Conservation (phyloP, 2,329 filamentous ascomycete species). For the Sporothrix euskadiensis region DNA sequence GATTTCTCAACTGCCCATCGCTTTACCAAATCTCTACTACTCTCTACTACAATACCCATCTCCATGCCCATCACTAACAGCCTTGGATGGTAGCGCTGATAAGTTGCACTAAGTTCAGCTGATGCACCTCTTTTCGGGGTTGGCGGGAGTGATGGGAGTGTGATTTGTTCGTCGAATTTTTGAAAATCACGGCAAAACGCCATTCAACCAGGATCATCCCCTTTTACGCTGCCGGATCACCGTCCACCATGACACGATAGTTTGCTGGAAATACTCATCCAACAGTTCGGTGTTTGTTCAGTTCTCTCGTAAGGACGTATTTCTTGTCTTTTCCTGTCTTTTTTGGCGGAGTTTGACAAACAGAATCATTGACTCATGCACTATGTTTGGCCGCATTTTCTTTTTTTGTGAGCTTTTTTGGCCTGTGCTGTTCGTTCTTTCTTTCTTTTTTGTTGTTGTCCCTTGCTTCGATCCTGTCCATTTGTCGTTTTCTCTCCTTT, state of each 20-base stretch:
- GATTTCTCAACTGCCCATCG: background rate
- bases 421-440: background rate
- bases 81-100: conserved; percentile 10
- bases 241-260: background rate
- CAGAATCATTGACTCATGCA: background rate
- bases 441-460: background rate
- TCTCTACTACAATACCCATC: background rate
- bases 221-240: conserved; percentile 6
- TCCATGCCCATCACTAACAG: background rate
- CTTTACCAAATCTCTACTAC: background rate
- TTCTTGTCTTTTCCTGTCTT: background rate
- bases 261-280: background rate
- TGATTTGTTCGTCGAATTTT: background rate
- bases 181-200: background rate
- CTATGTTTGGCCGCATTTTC: background rate
- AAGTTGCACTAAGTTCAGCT: background rate
- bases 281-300: background rate
- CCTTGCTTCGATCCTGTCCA: background rate
- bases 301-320: background rate
- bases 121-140: background rate
- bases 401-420: background rate
- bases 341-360: background rate
- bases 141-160: no score
- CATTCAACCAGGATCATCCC: background rate
- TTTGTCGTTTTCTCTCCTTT: background rate